These are phyloP conservation scores for Gaultheria prostrata DNA, from an alignment of 148 eudicot species.

Conservation along the genomic window DNA sequence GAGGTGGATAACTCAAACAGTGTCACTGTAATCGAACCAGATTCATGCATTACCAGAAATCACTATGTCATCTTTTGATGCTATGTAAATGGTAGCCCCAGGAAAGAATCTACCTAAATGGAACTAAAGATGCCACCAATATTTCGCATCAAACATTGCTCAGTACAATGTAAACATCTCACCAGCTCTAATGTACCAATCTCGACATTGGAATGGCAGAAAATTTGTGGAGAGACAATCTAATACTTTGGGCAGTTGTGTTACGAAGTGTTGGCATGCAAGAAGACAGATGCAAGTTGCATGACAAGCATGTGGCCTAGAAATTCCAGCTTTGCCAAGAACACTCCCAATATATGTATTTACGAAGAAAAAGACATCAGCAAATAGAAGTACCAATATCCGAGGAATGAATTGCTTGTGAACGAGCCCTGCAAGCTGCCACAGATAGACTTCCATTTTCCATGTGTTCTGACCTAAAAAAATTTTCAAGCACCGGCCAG, in stretches of 20 bases:
- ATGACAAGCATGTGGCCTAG: neutral
- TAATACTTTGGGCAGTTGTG: constrained; percentile 65
- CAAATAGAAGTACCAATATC: constrained; percentile 40
- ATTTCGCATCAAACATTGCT: neutral
- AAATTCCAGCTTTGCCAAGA: constrained; percentile 12
- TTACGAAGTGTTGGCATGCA: constrained; percentile 69
- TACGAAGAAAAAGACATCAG: neutral
- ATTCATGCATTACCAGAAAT: neutral
- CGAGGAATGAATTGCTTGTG: constrained; percentile 85
- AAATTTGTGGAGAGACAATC: constrained; percentile 83
- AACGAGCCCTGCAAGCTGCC: constrained; percentile 89
- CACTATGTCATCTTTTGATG: neutral
- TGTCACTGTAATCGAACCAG: too few relatives aligned
- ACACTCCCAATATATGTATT: neutral
- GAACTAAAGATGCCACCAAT: neutral
- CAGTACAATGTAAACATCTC: constrained; percentile 15
- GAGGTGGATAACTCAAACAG: neutral
- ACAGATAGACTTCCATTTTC: constrained; percentile 65
- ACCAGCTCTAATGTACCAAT: constrained; percentile 95
- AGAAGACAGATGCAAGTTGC: constrained; percentile 22
- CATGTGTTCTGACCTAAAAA: constrained; percentile 69
- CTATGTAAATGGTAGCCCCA: neutral
- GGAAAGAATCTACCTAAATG: neutral
- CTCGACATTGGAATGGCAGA: constrained; percentile 68
- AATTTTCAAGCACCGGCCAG: constrained; percentile 92